These are phyloP conservation scores for Cicer judaicum DNA, from an alignment of 306 rosid species.

Conservation along the genomic window DNA sequence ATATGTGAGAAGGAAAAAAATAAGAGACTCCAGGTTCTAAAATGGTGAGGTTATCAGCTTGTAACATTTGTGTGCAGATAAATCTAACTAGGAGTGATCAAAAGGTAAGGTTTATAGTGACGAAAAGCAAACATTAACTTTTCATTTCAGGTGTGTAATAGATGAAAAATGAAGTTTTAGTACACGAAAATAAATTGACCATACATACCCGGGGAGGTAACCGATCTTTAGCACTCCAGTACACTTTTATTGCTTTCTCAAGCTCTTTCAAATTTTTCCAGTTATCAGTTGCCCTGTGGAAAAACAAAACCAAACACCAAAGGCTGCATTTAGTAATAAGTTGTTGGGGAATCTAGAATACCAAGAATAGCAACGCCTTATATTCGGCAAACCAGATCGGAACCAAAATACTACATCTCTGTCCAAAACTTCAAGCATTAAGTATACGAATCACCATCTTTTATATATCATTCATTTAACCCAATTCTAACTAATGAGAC, in stretches of 20 bases:
- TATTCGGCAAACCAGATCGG: too few relatives aligned
- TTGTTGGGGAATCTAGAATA: neutral
- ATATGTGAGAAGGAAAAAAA: constrained; percentile 23
- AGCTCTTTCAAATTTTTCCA: constrained; percentile 93
- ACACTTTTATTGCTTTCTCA: constrained; percentile 86
- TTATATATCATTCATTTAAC: neutral
- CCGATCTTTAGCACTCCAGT: constrained; percentile 80
- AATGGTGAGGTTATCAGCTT: neutral
- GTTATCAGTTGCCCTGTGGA: constrained; percentile 72
- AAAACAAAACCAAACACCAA: constrained; percentile 33
- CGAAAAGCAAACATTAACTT: constrained; percentile 26
- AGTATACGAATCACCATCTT: neutral
- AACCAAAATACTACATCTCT: neutral
- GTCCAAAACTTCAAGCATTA: neutral
- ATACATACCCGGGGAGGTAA: constrained; percentile 92
- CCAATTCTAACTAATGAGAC: neutral
- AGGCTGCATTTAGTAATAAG: constrained; percentile 20
- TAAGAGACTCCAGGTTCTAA: constrained; percentile 9
- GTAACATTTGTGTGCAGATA: neutral
- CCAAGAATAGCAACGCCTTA: neutral
- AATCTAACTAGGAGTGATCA: constrained; percentile 4
- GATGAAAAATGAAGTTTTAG: constrained; percentile 25
- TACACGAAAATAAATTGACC: constrained; percentile 16
- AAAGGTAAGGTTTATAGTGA: neutral
- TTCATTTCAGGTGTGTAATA: constrained; percentile 1